These are phyloP conservation scores for Colletotrichum orchidophilum DNA, from an alignment of 2,329 filamentous ascomycete genomes.

Conservation along the genomic window DNA sequence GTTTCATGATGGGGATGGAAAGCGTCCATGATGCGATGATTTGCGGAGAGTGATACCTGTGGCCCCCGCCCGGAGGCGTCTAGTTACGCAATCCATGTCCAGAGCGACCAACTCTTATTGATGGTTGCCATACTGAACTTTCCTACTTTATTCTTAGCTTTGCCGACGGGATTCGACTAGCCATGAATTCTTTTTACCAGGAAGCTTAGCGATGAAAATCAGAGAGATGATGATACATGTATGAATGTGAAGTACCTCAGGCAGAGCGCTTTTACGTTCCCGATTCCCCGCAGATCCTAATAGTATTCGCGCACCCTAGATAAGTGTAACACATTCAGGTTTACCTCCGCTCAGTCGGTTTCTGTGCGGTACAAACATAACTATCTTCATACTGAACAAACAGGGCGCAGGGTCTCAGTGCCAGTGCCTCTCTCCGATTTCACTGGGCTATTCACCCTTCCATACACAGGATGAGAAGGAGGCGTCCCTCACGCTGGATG, in stretches of 20 bases:
- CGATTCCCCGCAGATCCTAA: neutral
- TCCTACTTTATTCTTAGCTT: no score
- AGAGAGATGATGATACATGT: no score
- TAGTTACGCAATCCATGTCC: neutral
- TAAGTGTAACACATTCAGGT: neutral
- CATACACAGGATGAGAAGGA: neutral
- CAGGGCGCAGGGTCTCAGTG: no score
- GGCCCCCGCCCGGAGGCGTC: constrained; percentile 7
- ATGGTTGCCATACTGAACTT: neutral
- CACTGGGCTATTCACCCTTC: neutral
- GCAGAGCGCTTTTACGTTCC: no score
- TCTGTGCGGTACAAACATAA: neutral
- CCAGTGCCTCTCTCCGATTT: no score
- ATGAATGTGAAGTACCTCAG: no score
- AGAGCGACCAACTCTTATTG: neutral
- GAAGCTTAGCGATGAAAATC: no score
- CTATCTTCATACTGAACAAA: no score
- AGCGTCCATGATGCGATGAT: constrained; percentile 32
- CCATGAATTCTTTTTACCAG: no score
- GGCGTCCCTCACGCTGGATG: neutral
- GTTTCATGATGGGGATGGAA: constrained; percentile 18
- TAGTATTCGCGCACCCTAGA: neutral
- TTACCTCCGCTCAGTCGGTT: neutral
- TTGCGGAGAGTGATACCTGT: constrained; percentile 13
- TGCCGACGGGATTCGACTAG: no score